Conservation (phyloP, 2,329 filamentous ascomycete species). For the Trematosphaeria pertusa region DNA sequence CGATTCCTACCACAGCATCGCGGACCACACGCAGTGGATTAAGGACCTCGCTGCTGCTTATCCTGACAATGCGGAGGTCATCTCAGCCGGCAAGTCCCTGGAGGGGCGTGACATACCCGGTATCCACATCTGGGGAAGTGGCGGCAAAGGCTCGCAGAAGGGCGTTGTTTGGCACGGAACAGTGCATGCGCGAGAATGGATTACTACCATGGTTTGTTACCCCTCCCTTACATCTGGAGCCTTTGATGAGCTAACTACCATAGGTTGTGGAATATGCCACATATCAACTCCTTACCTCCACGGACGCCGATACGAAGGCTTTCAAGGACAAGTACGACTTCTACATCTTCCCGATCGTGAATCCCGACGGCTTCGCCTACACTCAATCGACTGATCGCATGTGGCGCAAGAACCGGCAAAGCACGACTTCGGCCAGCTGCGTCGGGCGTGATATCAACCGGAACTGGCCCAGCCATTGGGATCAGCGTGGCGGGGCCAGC, state of each 20-base stretch:
- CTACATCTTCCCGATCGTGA: conserved; percentile 60
- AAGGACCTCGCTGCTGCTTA: conserved; percentile 44
- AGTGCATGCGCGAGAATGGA: conserved; percentile 49
- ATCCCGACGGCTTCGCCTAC: conserved; percentile 49
- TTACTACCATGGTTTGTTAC: conserved; percentile 36
- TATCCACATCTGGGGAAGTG: conserved; percentile 49
- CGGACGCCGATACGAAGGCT: conserved; percentile 35
- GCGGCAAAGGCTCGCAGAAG: conserved; percentile 46
- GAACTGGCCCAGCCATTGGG: conserved; percentile 49
- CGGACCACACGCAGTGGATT: conserved; percentile 44
- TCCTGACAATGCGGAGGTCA: conserved; percentile 43
- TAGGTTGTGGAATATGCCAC: conserved; percentile 45
- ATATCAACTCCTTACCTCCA: conserved; percentile 43
- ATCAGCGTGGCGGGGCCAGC: conserved; percentile 37
- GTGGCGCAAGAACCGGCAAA: conserved; percentile 50
- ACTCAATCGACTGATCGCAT: conserved; percentile 46
- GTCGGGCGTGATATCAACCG: conserved; percentile 50
- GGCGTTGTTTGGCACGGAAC: conserved; percentile 48
- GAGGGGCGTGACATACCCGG: conserved; percentile 48
- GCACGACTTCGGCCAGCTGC: conserved; percentile 36
- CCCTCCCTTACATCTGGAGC: not conserved
- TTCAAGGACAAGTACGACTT: conserved; percentile 70
- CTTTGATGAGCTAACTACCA: conserved; percentile 14
- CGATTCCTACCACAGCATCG: conserved; percentile 45
- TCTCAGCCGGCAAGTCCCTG: conserved; percentile 43